Evolutionary conservation across 2,329 filamentous ascomycete species (phyloP), one percentile per base, ranked within the genome.

Genomic region (Fulvia fulva): DNA sequence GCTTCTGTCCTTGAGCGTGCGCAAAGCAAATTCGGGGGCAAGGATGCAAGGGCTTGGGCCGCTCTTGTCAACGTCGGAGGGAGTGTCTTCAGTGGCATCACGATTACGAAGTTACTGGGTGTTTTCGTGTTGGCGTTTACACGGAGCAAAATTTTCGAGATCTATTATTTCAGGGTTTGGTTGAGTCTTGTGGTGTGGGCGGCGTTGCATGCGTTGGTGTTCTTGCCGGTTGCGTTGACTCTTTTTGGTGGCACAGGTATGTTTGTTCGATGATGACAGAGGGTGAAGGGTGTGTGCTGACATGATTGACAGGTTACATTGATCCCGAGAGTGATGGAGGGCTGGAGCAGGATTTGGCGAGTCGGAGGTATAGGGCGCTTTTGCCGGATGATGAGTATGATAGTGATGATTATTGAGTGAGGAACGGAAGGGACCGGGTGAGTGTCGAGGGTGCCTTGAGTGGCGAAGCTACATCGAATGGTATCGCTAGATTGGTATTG

Each of bases 131-230:
- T 99, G 21, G 94, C 94, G 0, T 99, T 97, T 70, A 99, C 94
- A 7, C 81, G 90, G 53, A 96, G 90, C 74, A 99, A 97, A 83
- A 99, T 99, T 70, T 99, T 99, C 69, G 95, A 99, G 78, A 91
- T 99, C 58, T 99, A 99, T 77, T 99, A 99, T 76, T 99, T 99
- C 81, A 84, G 94, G 45, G 89, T 99, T 45, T 99, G 94, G 94
- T 79, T 97, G 19, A 88, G 92, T 6, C 83, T 99, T 55, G 92
- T 99, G 11, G 73, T 95, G 9, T 93, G 96, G 73, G 95, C 92
- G 2, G 90, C 90, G 7, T 82, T 87, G 9, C 94, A 99, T 73
- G 91, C 94, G 0, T 80, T 99, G 50, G 83, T 99, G 7, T 96
- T 97, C 73, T 78, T 99, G 67, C 94, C 94, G 0, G 94, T 97